Evolutionary conservation across 202 grass and related monocot species (phyloP).

Genomic region (Panicum virgatum): DNA sequence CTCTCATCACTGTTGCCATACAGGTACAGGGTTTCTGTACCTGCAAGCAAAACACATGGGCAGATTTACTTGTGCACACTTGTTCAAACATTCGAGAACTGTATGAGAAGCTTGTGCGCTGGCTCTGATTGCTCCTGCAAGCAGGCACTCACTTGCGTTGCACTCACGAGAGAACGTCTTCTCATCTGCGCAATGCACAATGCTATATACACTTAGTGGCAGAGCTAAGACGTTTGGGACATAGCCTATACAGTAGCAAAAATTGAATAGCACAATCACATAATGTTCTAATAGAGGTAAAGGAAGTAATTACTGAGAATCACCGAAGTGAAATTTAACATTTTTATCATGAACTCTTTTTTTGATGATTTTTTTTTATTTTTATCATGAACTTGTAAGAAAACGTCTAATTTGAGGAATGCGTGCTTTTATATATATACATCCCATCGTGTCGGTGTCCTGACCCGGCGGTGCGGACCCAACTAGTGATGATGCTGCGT

Average conservation of each 20-base stretch:
- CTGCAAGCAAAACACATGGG: background rate
- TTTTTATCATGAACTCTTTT: background rate
- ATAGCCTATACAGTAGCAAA: background rate
- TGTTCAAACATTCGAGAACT: background rate
- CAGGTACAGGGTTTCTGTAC: background rate
- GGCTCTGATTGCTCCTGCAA: background rate
- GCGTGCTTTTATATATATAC: background rate
- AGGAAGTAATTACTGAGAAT: background rate
- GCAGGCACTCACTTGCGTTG: background rate
- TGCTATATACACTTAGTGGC: background rate
- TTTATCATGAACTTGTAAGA: background rate
- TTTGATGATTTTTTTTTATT: too few relatives aligned
- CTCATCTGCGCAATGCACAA: background rate
- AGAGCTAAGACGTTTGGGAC: background rate
- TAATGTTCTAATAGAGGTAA: background rate
- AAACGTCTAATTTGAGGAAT: background rate
- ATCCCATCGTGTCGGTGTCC: too few relatives aligned
- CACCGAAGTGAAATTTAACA: too few relatives aligned
- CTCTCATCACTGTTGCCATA: background rate
- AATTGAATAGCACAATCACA: background rate
- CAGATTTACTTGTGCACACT: background rate
- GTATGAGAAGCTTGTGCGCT: background rate
- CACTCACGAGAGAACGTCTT: background rate
- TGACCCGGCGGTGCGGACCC: too few relatives aligned
- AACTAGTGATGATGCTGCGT: too few relatives aligned